phyloP scores from a whole-genome alignment of 1,139 yeast genomes.

The Suhomyces maxii region DNA sequence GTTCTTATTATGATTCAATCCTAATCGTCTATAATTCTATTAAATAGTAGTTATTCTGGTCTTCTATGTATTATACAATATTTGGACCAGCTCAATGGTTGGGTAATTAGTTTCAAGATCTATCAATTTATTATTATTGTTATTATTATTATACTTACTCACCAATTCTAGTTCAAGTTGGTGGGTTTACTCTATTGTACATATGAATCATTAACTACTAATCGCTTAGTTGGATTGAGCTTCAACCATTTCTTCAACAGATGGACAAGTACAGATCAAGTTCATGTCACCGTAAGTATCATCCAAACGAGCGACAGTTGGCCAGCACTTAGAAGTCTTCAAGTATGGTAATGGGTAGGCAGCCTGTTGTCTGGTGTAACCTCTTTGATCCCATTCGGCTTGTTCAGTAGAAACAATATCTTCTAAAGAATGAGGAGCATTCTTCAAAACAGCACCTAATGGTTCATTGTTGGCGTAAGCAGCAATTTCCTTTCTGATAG shows the following conservation, averaged over 20 bases:
- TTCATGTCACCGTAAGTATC: constrained; percentile 94
- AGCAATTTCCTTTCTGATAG: constrained; percentile 80
- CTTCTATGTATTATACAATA: constrained; percentile 5
- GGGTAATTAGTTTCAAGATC: background rate
- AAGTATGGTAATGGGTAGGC: constrained; percentile 84
- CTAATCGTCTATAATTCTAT: too few relatives aligned
- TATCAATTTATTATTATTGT: background rate
- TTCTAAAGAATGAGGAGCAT: constrained; percentile 88
- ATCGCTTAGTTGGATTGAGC: constrained; percentile 2
- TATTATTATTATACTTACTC: background rate
- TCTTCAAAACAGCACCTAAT: constrained; percentile 72
- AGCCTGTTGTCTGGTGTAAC: constrained; percentile 90
- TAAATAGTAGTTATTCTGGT: background rate
- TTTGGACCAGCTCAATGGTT: background rate
- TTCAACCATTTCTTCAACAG: constrained; percentile 67
- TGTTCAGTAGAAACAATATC: constrained; percentile 63
- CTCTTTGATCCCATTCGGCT: constrained; percentile 74
- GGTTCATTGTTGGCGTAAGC: constrained; percentile 69
- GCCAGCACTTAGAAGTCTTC: constrained; percentile 86
- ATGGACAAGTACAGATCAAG: constrained; percentile 89
- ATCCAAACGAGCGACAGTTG: constrained; percentile 86
- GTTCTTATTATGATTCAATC: too few relatives aligned
- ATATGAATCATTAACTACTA: background rate
- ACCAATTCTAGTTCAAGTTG: background rate
- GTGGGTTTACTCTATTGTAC: constrained; percentile 1